These are phyloP conservation scores for Suillus weaverae DNA, from an alignment of 768 basidiomycete species.

Conservation along the genomic window DNA sequence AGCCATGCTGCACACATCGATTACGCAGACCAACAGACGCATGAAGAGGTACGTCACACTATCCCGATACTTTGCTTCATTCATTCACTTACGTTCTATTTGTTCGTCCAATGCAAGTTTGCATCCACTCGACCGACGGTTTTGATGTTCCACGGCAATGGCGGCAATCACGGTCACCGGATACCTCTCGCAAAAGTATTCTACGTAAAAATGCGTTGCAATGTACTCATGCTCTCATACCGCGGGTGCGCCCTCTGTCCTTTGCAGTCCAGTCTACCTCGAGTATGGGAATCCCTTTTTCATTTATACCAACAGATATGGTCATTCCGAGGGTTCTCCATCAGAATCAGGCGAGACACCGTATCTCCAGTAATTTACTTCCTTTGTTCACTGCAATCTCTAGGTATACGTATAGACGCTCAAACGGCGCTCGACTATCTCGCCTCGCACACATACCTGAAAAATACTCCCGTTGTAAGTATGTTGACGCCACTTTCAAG, in stretches of 20 bases:
- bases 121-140: slow-evolving; percentile 71
- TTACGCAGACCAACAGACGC: slow-evolving; percentile 40
- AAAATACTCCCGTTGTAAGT: slow-evolving; percentile 66
- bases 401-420: slow-evolving; percentile 84
- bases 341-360: slow-evolving; percentile 71
- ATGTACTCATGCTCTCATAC: slow-evolving; percentile 93
- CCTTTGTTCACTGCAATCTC: slow-evolving; percentile 2
- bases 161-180: slow-evolving; percentile 85
- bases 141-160: slow-evolving; percentile 92
- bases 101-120: slow-evolving; percentile 29
- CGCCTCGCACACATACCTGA: slow-evolving; percentile 58
- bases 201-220: slow-evolving; percentile 80
- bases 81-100: not conserved
- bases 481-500: not conserved
- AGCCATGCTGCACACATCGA: slow-evolving; percentile 35
- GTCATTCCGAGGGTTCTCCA: slow-evolving; percentile 81
- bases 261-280: not conserved
- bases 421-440: slow-evolving; percentile 82
- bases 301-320: slow-evolving; percentile 58
- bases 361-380: not conserved
- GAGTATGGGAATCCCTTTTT: not conserved
- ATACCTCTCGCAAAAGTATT: slow-evolving; percentile 87
- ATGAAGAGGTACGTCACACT: slow-evolving; percentile 56
- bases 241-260: slow-evolving; percentile 62
- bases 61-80: not conserved